Evolutionary conservation across 257 asterid species (phyloP), one percentile per base, ranked within the genome.

Genomic region (Fraxinus cuspidata): DNA sequence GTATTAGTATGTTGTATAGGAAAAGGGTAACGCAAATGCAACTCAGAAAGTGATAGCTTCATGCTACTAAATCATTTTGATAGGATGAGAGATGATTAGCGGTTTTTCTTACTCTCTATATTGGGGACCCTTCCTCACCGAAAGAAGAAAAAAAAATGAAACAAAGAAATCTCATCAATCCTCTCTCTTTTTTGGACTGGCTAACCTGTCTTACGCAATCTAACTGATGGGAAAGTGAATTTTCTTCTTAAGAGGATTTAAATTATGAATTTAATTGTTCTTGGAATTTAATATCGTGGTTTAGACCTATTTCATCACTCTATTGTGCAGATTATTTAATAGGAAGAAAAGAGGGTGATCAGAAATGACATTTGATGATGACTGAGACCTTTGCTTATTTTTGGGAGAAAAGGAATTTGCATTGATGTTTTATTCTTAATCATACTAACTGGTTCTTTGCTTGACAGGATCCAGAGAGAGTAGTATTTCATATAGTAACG

Each of bases 401-500:
- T 49, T 16, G 60, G 47, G 73, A 19, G 31, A 56, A 6, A 47
- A 21, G 27, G 25, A 23, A 47, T 32, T 79, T 31, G 74, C 47
- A 70, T 69, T 21, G 34, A 42, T 53, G 21, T 13, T 51, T 74
- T 49, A 70, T 80, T 81, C 70, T 71, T 1, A 56, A 63, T 67
- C 28, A 28, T 66, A 60, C 72, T 23, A 31, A 75, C 7, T 34
- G 27, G 40, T 72, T 84, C 69, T 80, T 72, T 76, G 69, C 71
- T 68, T 81, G 75, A 74, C 92, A 93, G 99, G 94, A 86, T 29
- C 92, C 96, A 3, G 92, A 86, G 87, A 90, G 66, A 80, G 71
- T 92, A 9, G 97, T 96, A 64, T 90, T 96, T 82, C 98, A 93
- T 85, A 77, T 96, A 63, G 92, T 93, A 82, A 93, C 98, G 2